These are phyloP conservation scores for Torrubiella hemipterigena DNA, from an alignment of 2,329 filamentous ascomycete species.

Conservation along the genomic window DNA sequence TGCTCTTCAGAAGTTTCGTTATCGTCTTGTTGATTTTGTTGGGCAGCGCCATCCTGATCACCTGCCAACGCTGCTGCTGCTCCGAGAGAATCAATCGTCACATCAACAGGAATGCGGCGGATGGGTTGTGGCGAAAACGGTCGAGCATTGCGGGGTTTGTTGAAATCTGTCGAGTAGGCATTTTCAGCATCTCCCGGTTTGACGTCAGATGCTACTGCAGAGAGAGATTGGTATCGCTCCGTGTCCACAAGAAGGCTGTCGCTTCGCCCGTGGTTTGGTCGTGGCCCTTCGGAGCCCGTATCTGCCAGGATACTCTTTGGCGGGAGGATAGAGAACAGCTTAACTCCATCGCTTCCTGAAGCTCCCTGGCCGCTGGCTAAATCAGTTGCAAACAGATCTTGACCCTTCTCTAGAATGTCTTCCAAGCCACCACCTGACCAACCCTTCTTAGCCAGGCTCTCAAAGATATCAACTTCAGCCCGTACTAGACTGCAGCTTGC, in stretches of 20 bases:
- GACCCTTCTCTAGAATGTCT: constrained; percentile 51
- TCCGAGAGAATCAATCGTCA: constrained; percentile 25
- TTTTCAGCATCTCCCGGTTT: constrained; percentile 31
- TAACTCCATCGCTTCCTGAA: constrained; percentile 21
- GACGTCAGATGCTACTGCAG: constrained; percentile 27
- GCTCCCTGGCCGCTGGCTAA: constrained; percentile 13
- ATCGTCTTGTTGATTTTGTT: constrained; percentile 6
- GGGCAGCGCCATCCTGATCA: constrained; percentile 9
- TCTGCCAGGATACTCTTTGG: constrained; percentile 52
- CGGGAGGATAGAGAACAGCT: constrained; percentile 53
- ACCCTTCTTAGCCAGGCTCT: constrained; percentile 53
- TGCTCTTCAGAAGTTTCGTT: constrained; percentile 6
- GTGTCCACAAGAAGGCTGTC: constrained; percentile 43
- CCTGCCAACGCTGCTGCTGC: constrained; percentile 11
- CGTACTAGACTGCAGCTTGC: constrained; percentile 53
- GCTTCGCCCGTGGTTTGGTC: constrained; percentile 27
- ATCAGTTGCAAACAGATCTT: constrained; percentile 44
- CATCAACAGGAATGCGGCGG: constrained; percentile 25
- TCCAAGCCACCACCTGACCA: constrained; percentile 57
- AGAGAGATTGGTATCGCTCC: constrained; percentile 46
- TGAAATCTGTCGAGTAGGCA: constrained; percentile 41
- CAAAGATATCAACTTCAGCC: constrained; percentile 59
- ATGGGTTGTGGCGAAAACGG: constrained; percentile 50
- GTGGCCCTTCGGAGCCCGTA: constrained; percentile 24
- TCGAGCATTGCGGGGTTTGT: constrained; percentile 38